These are phyloP conservation scores for Ambrosia artemisiifolia DNA, from an alignment of 129 eudicot genomes.

Conservation along the genomic window DNA sequence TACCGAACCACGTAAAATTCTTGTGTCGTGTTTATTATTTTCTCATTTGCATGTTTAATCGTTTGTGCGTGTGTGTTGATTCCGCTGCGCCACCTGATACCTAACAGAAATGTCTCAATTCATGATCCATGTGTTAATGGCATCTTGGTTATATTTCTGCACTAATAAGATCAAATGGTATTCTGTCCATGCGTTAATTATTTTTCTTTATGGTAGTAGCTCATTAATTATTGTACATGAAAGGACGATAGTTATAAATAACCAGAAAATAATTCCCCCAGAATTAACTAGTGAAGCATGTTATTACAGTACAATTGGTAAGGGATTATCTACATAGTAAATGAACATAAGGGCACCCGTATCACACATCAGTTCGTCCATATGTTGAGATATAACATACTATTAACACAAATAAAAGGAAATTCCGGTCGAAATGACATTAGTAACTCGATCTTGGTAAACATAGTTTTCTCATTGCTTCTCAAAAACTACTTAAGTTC, in stretches of 20 bases:
- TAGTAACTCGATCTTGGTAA: constrained; percentile 2
- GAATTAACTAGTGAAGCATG: neutral
- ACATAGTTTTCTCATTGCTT: constrained; percentile 13
- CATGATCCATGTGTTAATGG: constrained; percentile 3
- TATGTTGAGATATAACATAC: constrained; percentile 1
- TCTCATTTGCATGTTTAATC: no score
- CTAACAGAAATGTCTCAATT: neutral
- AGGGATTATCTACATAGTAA: neutral
- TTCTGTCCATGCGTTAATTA: neutral
- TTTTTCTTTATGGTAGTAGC: constrained; percentile 4
- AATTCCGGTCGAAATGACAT: neutral
- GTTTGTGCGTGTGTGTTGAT: no score
- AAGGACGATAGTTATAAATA: neutral
- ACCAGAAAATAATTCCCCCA: neutral
- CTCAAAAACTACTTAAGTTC: constrained; percentile 19
- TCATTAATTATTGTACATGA: constrained; percentile 4
- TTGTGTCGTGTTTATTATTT: no score
- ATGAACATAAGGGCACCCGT: neutral
- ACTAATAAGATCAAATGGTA: neutral
- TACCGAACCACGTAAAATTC: no score
- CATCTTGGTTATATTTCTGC: constrained; percentile 8
- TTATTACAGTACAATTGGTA: neutral
- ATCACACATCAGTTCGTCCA: neutral
- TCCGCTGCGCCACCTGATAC: no score
- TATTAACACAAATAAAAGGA: neutral